Percentiles rank a stretch among this genome's conserved stretches.
Conservation (phyloP, 495 filamentous ascomycete genomes). For the Podospora pseudopauciseta region DNA sequence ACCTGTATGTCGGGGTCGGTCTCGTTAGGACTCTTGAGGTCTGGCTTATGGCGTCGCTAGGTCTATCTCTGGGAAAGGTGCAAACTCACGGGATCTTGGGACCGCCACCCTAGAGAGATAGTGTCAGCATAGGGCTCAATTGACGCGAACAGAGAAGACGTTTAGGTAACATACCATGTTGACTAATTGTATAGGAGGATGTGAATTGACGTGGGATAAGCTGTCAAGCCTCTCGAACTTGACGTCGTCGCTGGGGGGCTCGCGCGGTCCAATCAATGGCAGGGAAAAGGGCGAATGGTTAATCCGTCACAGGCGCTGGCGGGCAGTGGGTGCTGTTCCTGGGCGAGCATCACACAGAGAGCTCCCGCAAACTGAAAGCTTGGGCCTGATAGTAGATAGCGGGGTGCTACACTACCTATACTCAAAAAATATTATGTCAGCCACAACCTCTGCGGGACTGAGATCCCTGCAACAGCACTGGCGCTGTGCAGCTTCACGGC, state of each 20-base stretch:
- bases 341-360: neutral
- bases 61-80: constrained; percentile 11
- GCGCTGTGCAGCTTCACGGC: constrained; percentile 4
- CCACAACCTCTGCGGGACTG: constrained; percentile 14
- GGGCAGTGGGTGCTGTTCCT: neutral
- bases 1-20: constrained; percentile 50
- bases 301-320: constrained; percentile 5
- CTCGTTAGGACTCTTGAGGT: constrained; percentile 11
- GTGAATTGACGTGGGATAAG: constrained; percentile 18
- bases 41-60: constrained; percentile 15
- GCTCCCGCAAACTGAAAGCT: neutral
- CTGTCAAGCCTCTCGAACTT: constrained; percentile 7
- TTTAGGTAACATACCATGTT: constrained; percentile 31
- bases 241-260: constrained; percentile 14
- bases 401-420: neutral
- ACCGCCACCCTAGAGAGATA: constrained; percentile 59
- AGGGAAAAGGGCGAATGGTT: constrained; percentile 1
- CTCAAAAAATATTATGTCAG: constrained; percentile 25
- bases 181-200: constrained; percentile 18
- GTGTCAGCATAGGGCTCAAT: neutral
- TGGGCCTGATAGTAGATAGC: neutral
- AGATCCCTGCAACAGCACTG: constrained; percentile 24
- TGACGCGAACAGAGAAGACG: neutral
- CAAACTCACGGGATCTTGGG: constrained; percentile 81
- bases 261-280: constrained; percentile 12